Evolutionary conservation across 352 stramenopile species (phyloP), one percentile per base, ranked within the genome.

Genomic region (Globisporangium emineosum): DNA sequence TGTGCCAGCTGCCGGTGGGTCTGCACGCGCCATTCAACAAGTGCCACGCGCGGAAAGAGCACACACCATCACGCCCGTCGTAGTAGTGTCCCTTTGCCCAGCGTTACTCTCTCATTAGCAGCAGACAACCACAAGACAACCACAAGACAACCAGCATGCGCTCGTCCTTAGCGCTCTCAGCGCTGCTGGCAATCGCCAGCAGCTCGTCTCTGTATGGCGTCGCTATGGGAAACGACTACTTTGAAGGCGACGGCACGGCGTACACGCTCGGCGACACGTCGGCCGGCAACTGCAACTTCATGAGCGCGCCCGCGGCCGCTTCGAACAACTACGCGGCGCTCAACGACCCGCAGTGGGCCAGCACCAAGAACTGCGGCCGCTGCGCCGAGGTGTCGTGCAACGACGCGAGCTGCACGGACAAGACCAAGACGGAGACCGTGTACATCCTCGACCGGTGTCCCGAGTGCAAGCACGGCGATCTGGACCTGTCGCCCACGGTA

Each of bases 401-500:
- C 19, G 84, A 93, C 63, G 30, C 71, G n/a, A 68, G 73, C 0
- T 92, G 83, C 47, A 35, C 66, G 13, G 71, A 83, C 64, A 66
- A 75, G 52, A 70, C 57, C 42, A 80, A 53, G 55, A 78, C 68
- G 2, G 64, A 81, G 25, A 60, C 84, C 30, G 75, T 91, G 42
- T 76, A 91, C 58, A 75, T 93, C 50, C 65, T 90, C 10, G 83
- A 93, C 65, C 77, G 78, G 3, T 93, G 85, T 55, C 85, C 85
- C 1, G 85, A 91, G 65, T 93, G 85, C 72, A 66, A 66, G 30
- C 47, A 87, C n/a, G 85, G 85, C 35, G 83, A 89, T 55, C 54
- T 82, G 67, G 60, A 86, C 74, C 50, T 89, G 17, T 82, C 71
- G n/a, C 70, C 73, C 1, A 67, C 52, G 3, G 71, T 84, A 21